Base-by-base conservation (phyloP, 75 land plant genomes). In the Larix kaempferi region DNA sequence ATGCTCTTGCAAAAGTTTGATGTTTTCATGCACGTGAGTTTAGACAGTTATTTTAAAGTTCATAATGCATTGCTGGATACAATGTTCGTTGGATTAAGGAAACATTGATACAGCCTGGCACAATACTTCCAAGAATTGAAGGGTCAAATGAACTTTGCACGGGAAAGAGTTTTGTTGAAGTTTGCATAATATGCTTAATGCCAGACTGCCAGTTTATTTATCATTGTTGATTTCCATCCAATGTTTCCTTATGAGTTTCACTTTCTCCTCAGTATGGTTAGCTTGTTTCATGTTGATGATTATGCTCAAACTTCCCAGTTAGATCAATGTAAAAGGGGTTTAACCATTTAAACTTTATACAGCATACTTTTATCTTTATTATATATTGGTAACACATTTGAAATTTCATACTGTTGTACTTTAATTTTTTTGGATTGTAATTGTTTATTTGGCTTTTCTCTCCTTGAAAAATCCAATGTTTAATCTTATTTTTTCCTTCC, bases 401-500 rank as follows among this genome's bases (percentile, higher is more conserved):
- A 69, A 16, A 11, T 67, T 67, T 19, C 49, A 6, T 2, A 6
- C 23, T 39, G 44, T 19, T 39, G 11, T 39, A 39, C 44, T 41
- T 69, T 35, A 14, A 41, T n/a, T 41, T 41, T 69, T 49, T 10
- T 69, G 6, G 49, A 25, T 69, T 41, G 10, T 69, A 21, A 13
- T 69, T 69, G n/a, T 41, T 22, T 21, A 39, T 39, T 37, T 69
- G 73, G 25, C 11, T 19, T 41, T 41, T 65, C 7, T 35, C n/a
- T 39, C 73, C 73, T 69, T 41, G 25, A n/a, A 69, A 12, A 6
- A 6, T 39, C 39, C 19, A 69, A 12, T 41, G 23, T 10, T 10
- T 69, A 41, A 39, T n/a, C 14, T n/a, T n/a, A n/a, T 41, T n/a
- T 39, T 23, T 8, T 39, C 23, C 66, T 19, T 84, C 44, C 84